Percentiles rank a stretch among this genome's conserved stretches.
These are phyloP conservation scores for Backusella parvicylindrica DNA, from an alignment of 192 early-diverging fungal genomes.

Conservation along the genomic window DNA sequence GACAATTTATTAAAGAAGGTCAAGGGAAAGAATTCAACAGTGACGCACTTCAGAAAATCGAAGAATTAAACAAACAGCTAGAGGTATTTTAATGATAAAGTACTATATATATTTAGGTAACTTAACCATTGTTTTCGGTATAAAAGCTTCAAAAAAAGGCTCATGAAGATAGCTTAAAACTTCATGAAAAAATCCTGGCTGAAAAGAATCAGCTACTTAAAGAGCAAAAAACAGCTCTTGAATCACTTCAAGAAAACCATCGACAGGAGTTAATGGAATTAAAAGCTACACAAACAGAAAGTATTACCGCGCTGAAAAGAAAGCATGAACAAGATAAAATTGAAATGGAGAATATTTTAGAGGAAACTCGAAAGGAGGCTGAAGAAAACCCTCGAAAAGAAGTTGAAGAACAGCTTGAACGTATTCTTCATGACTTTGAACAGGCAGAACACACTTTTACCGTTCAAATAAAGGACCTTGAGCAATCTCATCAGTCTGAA, in stretches of 20 bases:
- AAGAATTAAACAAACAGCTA: background rate
- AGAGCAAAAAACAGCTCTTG: conserved; percentile 18
- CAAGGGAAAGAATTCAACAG: background rate
- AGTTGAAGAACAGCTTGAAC: conserved; percentile 27
- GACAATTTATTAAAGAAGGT: background rate
- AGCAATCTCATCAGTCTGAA: conserved; percentile 25
- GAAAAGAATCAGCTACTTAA: conserved; percentile 32
- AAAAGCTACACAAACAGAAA: conserved; percentile 9
- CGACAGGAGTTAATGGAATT: conserved; percentile 3
- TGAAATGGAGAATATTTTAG: conserved; percentile 15
- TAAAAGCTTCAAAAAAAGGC: conserved; percentile 23
- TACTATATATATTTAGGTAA: background rate
- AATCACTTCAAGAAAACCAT: conserved; percentile 12
- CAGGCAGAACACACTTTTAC: conserved; percentile 26
- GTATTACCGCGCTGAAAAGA: conserved; percentile 6
- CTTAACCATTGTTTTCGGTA: no score
- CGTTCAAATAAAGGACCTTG: conserved; percentile 23
- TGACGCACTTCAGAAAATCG: conserved; percentile 7
- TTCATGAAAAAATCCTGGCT: conserved; percentile 23
- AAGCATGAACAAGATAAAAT: conserved; percentile 24
- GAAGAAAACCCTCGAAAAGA: background rate
- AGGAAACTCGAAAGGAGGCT: conserved; percentile 7
- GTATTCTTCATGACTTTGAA: conserved; percentile 30
- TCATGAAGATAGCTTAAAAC: conserved; percentile 25
- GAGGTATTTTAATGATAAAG: background rate